Conservation (phyloP, 2,329 filamentous ascomycete species). For the Monilinia fructigena region DNA sequence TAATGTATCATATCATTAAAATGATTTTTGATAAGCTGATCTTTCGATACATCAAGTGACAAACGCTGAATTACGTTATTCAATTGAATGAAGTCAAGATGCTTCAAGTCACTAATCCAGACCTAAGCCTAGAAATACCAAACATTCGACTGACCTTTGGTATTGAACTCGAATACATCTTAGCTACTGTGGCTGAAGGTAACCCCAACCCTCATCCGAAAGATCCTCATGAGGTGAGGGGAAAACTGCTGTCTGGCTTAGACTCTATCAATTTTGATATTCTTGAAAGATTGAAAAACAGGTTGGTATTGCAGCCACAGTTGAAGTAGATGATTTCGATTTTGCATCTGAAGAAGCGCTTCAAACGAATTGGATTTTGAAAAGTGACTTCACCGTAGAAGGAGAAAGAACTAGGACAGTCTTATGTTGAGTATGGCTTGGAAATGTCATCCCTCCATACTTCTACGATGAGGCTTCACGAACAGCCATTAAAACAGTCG, state of each 20-base stretch:
- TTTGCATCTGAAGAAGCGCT: not conserved
- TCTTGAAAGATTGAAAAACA: not conserved
- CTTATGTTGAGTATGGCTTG: not conserved
- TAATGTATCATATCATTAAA: accelerated
- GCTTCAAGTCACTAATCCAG: not conserved
- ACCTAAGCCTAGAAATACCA: not conserved
- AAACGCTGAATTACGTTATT: not conserved
- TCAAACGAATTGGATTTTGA: not conserved
- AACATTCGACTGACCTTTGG: slow-evolving; percentile 8
- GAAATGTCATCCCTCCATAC: slow-evolving; percentile 3
- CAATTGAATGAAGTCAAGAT: not conserved
- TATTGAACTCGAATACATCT: slow-evolving; percentile 12
- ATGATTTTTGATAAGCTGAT: no score
- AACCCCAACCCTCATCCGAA: not conserved
- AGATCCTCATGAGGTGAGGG: slow-evolving; percentile 1
- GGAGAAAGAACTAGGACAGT: not conserved
- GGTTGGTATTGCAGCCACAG: not conserved
- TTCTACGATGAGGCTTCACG: slow-evolving; percentile 1
- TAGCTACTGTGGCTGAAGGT: not conserved
- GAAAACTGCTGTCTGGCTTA: not conserved
- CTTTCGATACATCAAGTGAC: no score
- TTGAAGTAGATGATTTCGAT: not conserved
- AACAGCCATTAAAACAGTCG: slow-evolving; percentile 20
- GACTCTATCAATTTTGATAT: slow-evolving; percentile 7
- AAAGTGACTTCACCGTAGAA: not conserved